Evolutionary conservation across 192 early-diverging fungal genomes (phyloP), one percentile per base, ranked within the genome.

Genomic region (Coemansia sp.): DNA sequence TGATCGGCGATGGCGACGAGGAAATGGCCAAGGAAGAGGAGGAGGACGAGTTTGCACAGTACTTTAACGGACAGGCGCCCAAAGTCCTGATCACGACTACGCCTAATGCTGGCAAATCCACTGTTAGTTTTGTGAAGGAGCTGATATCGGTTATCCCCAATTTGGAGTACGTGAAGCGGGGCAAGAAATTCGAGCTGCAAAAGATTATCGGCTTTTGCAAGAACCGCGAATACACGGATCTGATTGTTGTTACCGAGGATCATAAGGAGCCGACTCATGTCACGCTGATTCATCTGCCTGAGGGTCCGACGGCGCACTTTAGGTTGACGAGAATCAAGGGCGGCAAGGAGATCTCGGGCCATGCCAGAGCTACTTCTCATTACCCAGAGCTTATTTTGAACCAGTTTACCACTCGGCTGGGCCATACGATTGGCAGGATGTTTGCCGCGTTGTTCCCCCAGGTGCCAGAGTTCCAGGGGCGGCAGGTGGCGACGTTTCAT

Each of bases 281-380:
- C 33, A 98, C 95, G 3, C 61, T 98, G 63, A 92, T 99, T 55
- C 98, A 99, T 81, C 87, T 99, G 55, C 98, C 98, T 10, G 82
- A 97, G 63, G 98, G 98, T 5, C 98, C 98, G 13, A 97, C 98
- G 22, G 96, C 96, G 24, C 91, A 99, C 65, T 99, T 97, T 86
- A 94, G 95, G 68, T 87, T 99, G 66, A 90, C 92, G 43, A 90
- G 88, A 59, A 90, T 97, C 54, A 89, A 86, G 66, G 89, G 91
- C 49, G 88, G 87, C 66, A 90, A 91, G 71, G 83, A 95, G 49
- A 97, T 99, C 70, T 77, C 88, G 78, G 92, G 90, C 22, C 94
- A 97, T 68, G 95, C 89, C 33, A 79, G 87, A 27, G 88, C 91
- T 5, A 93, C 91, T 0, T 86, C 90, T 31, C 92, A 97, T 70